Conservation (phyloP, 352 stramenopile species). For the Globisporangium yorkense region DNA sequence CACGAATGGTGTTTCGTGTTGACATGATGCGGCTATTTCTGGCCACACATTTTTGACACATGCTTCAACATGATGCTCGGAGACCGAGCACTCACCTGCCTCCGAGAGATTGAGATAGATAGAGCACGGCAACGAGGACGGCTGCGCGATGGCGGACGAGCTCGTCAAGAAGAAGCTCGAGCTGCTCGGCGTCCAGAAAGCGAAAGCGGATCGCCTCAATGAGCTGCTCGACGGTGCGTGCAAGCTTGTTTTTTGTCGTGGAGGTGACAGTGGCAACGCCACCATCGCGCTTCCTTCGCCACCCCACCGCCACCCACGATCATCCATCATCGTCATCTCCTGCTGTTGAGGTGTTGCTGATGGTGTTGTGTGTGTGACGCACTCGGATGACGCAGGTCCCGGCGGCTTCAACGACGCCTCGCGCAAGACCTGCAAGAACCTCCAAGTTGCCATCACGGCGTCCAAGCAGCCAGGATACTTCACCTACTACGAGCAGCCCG, state of each 20-base stretch:
- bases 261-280: not conserved
- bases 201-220: conserved; percentile 55
- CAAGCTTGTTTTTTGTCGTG: not conserved
- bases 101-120: too few species aligned
- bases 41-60: not conserved
- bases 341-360: too few species aligned
- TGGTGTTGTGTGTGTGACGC: not conserved
- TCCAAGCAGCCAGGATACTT: conserved; percentile 76
- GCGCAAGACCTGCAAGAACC: conserved; percentile 75
- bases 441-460: conserved; percentile 67
- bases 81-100: too few species aligned
- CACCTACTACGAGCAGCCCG: conserved; percentile 58
- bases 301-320: not conserved
- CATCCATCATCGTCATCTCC: conserved; percentile 1
- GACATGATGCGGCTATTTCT: not conserved
- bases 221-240: conserved; percentile 45
- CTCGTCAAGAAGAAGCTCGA: conserved; percentile 77
- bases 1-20: too few species aligned
- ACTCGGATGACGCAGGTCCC: conserved; percentile 18
- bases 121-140: not conserved
- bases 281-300: too few species aligned
- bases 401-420: conserved; percentile 70
- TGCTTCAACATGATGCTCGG: not conserved
- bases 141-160: conserved; percentile 32
- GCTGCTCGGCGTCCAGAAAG: conserved; percentile 60